Evolutionary conservation across 768 basidiomycete species (phyloP).

Genomic region (Calocybe cyanea): DNA sequence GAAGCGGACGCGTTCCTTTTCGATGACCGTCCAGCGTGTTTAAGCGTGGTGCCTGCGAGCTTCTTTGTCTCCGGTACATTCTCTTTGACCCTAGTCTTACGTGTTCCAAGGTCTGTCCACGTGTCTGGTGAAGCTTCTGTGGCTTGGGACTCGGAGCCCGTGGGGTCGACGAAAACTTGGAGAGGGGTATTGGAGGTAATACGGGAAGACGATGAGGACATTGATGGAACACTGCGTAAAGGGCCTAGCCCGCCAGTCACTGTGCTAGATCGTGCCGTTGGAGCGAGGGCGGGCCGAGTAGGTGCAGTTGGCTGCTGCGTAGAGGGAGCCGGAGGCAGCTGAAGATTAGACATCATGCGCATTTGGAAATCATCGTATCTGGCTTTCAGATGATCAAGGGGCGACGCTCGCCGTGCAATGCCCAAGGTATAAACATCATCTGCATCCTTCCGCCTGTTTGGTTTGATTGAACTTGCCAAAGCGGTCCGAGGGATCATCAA

Average conservation of each 20-base stretch:
- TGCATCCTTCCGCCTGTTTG: conserved; percentile 74
- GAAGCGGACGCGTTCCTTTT: conserved; percentile 46
- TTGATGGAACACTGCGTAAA: conserved; percentile 8
- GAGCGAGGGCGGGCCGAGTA: conserved; percentile 32
- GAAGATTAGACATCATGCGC: conserved; percentile 70
- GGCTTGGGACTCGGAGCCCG: conserved; percentile 44
- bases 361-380: conserved; percentile 87
- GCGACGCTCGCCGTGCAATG: conserved; percentile 76
- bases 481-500: conserved; percentile 7
- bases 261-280: conserved; percentile 36
- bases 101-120: conserved; percentile 74
- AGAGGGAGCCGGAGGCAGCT: conserved; percentile 33
- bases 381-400: conserved; percentile 74
- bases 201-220: conserved; percentile 24
- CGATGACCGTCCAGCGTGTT: conserved; percentile 50
- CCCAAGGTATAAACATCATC: conserved; percentile 88
- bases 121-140: conserved; percentile 40
- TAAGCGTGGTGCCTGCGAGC: conserved; percentile 62
- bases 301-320: conserved; percentile 24
- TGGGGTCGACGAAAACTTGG: conserved; percentile 71
- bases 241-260: conserved; percentile 22
- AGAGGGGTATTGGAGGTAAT: conserved; percentile 53
- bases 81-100: conserved; percentile 76
- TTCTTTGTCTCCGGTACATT: conserved; percentile 70
- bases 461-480: conserved; percentile 9